These are phyloP conservation scores for Cladophialophora psammophila DNA, from an alignment of 2,329 filamentous ascomycete genomes.

Conservation along the genomic window DNA sequence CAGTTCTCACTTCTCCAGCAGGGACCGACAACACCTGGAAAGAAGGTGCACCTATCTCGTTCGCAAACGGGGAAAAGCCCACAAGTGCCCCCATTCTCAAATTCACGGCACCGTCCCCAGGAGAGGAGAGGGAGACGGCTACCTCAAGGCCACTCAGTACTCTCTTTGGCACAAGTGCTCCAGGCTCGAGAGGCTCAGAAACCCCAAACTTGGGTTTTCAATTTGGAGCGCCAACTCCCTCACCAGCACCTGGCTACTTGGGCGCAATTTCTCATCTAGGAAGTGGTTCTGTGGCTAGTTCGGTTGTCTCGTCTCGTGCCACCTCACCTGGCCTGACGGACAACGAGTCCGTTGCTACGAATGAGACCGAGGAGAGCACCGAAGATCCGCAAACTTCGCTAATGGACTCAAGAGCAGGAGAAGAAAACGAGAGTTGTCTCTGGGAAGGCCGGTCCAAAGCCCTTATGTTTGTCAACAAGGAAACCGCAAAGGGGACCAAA, in stretches of 20 bases:
- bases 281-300: slow-evolving; percentile 45
- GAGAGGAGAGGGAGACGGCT: slow-evolving; percentile 30
- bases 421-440: slow-evolving; percentile 74
- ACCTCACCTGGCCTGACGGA: slow-evolving; percentile 57
- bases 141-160: slow-evolving; percentile 44
- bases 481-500: slow-evolving; percentile 52
- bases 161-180: slow-evolving; percentile 42
- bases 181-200: slow-evolving; percentile 35
- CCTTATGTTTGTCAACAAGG: slow-evolving; percentile 63
- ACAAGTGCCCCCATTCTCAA: slow-evolving; percentile 41
- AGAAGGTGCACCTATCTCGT: slow-evolving; percentile 56
- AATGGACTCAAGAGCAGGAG: slow-evolving; percentile 69
- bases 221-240: slow-evolving; percentile 45
- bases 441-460: slow-evolving; percentile 76
- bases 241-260: slow-evolving; percentile 40
- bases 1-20: slow-evolving; percentile 37
- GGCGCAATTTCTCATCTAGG: slow-evolving; percentile 41
- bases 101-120: slow-evolving; percentile 43
- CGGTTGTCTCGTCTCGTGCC: slow-evolving; percentile 52
- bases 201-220: slow-evolving; percentile 47
- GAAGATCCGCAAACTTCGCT: slow-evolving; percentile 70
- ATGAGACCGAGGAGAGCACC: slow-evolving; percentile 60
- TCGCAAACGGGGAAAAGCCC: slow-evolving; percentile 46
- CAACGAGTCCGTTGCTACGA: slow-evolving; percentile 50
- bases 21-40: slow-evolving; percentile 57